Evolutionary conservation across 495 filamentous ascomycete species (phyloP).

Genomic region (Pyronema omphalodes): DNA sequence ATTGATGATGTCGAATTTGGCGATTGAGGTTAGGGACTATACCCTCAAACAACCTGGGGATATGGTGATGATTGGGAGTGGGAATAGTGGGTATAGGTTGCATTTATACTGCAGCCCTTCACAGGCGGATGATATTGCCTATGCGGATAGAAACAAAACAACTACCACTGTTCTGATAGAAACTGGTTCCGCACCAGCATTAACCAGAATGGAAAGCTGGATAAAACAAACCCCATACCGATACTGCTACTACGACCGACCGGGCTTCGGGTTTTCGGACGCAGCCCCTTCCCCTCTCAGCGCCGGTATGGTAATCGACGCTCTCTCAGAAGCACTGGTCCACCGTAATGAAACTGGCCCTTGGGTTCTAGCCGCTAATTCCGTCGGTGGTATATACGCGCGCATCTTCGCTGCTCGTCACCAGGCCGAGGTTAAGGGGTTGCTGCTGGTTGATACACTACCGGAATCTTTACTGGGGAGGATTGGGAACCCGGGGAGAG

Average conservation of each 20-base stretch:
- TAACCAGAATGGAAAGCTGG: constrained; percentile 55
- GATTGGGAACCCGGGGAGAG: constrained; percentile 46
- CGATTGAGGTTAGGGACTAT: constrained; percentile 57
- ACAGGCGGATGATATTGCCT: too few species aligned
- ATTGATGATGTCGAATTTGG: constrained; percentile 60
- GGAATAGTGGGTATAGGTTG: constrained; percentile 62
- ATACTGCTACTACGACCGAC: constrained; percentile 93
- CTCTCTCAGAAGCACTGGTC: constrained; percentile 64
- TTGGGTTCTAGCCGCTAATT: constrained; percentile 45
- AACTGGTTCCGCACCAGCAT: constrained; percentile 58
- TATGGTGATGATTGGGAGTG: constrained; percentile 71
- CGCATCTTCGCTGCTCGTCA: constrained; percentile 79
- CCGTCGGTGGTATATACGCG: constrained; percentile 49
- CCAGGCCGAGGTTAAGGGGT: constrained; percentile 46
- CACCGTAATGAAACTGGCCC: constrained; percentile 67
- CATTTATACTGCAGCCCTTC: constrained; percentile 57
- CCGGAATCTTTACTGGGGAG: constrained; percentile 65
- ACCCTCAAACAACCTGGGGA: constrained; percentile 50
- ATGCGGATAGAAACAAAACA: too few species aligned
- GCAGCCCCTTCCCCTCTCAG: constrained; percentile 85
- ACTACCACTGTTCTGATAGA: constrained; percentile 63
- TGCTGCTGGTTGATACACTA: constrained; percentile 70
- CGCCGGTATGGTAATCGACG: constrained; percentile 74
- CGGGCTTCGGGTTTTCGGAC: constrained; percentile 68
- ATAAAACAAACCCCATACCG: constrained; percentile 45